Percentiles rank a stretch among this genome's conserved stretches.
phyloP scores from a whole-genome alignment of 495 filamentous ascomycete species.

The Elasticomyces elasticus region DNA sequence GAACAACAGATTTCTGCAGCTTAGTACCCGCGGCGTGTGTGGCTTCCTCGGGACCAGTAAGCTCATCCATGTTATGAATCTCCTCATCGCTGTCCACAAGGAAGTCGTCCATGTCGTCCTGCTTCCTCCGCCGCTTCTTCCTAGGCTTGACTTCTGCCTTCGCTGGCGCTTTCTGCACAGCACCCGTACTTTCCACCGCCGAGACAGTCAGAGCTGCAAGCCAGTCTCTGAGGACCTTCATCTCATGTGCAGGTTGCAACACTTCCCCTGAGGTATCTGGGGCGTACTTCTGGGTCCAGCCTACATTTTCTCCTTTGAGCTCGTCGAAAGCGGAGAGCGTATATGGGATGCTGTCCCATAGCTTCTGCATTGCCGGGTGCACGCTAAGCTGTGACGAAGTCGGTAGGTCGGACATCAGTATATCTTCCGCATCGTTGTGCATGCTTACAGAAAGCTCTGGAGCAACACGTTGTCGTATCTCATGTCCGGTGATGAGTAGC shows the following conservation, averaged over 20 bases:
- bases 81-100: constrained; percentile 80
- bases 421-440: neutral
- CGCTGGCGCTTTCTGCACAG: constrained; percentile 16
- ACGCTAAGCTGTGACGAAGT: neutral
- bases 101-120: constrained; percentile 68
- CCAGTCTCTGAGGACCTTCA: constrained; percentile 69
- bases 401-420: neutral
- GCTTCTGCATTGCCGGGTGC: constrained; percentile 50
- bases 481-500: constrained; percentile 26
- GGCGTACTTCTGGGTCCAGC: constrained; percentile 84
- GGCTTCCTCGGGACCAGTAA: constrained; percentile 56
- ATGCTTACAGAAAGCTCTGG: constrained; percentile 3
- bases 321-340: constrained; percentile 71
- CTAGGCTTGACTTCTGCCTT: constrained; percentile 32
- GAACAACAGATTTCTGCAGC: constrained; percentile 55
- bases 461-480: constrained; percentile 20
- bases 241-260: constrained; percentile 66
- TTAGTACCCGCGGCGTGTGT: constrained; percentile 28
- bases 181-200: constrained; percentile 54
- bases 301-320: constrained; percentile 57
- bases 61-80: constrained; percentile 58
- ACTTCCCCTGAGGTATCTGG: constrained; percentile 60
- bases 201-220: constrained; percentile 63
- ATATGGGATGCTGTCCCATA: constrained; percentile 49
- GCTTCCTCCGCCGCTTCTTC: constrained; percentile 62